Percentiles rank a stretch among this genome's conserved stretches.
phyloP scores from a whole-genome alignment of 1,139 yeast genomes.

The Taphrina communis region DNA sequence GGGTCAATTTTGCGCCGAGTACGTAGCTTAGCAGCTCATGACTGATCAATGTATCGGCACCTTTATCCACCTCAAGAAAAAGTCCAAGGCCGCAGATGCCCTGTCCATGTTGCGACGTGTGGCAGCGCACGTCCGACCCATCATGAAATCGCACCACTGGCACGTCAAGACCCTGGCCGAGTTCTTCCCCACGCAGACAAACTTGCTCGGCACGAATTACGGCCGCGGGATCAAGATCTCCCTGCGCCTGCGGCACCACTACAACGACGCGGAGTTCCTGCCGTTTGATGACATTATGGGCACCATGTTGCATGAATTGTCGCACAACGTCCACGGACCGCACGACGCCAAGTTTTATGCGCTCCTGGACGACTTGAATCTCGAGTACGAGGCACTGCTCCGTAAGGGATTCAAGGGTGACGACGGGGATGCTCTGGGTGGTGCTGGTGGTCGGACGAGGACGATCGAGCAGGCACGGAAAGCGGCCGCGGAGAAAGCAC shows the following conservation, averaged over 20 bases:
- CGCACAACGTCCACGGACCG: conserved; percentile 80
- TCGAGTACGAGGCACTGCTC: conserved; percentile 64
- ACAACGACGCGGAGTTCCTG: conserved; percentile 64
- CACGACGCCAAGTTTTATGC: conserved; percentile 77
- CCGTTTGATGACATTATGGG: conserved; percentile 75
- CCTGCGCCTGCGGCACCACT: conserved; percentile 66
- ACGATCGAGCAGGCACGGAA: conserved; percentile 12
- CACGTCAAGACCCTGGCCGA: conserved; percentile 75
- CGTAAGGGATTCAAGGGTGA: conserved; percentile 51
- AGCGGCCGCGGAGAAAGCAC: conserved; percentile 40
- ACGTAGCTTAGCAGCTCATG: neutral
- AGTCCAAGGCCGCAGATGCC: conserved; percentile 24
- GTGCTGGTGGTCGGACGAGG: conserved; percentile 40
- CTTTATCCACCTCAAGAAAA: conserved; percentile 28
- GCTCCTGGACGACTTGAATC: conserved; percentile 65
- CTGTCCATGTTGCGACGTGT: conserved; percentile 20
- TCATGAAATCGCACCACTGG: conserved; percentile 71
- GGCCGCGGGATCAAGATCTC: conserved; percentile 79
- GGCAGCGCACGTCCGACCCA: conserved; percentile 56
- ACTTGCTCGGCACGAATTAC: conserved; percentile 81
- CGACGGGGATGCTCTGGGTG: conserved; percentile 55
- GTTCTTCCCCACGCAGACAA: conserved; percentile 75
- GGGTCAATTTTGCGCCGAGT: too few species aligned
- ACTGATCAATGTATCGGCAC: conserved; percentile 6
- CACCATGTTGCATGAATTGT: conserved; percentile 85